Evolutionary conservation across 2,329 filamentous ascomycete species (phyloP).

Genomic region (Alternaria triticimaculans): DNA sequence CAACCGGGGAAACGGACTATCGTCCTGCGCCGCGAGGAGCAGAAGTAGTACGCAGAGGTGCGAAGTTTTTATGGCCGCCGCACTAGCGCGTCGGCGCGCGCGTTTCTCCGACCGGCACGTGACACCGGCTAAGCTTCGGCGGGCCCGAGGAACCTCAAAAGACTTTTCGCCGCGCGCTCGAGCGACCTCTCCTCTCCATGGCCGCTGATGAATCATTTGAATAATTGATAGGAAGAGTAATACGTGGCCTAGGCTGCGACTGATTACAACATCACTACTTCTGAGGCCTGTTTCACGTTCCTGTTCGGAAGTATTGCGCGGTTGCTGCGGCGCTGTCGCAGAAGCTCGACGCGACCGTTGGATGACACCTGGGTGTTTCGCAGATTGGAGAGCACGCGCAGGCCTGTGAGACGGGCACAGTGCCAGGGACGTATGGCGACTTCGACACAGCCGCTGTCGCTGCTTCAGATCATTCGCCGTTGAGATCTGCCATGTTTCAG

Average conservation of each 20-base stretch:
- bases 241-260: slow-evolving; percentile 18
- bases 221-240: slow-evolving; percentile 21
- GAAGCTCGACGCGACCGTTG: slow-evolving; percentile 16
- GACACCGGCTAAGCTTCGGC: slow-evolving; percentile 8
- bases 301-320: background rate
- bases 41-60: slow-evolving; percentile 51
- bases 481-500: slow-evolving; percentile 19
- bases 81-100: slow-evolving; percentile 5
- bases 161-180: background rate
- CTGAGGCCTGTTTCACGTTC: slow-evolving; percentile 24
- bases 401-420: slow-evolving; percentile 16
- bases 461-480: slow-evolving; percentile 17
- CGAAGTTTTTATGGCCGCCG: slow-evolving; percentile 29
- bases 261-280: slow-evolving; percentile 27
- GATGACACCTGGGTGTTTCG: slow-evolving; percentile 10
- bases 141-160: background rate
- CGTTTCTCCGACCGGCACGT: slow-evolving; percentile 10
- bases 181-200: slow-evolving; percentile 22
- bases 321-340: background rate
- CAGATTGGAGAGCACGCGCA: slow-evolving; percentile 13
- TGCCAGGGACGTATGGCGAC: slow-evolving; percentile 17
- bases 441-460: slow-evolving; percentile 10
- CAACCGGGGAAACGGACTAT: slow-evolving; percentile 79
- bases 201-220: slow-evolving; percentile 45
- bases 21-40: slow-evolving; percentile 78